Percentiles rank a stretch among this genome's conserved stretches.
Evolutionary conservation across 2,329 filamentous ascomycete species (phyloP).

Genomic region (Didymella sp.): DNA sequence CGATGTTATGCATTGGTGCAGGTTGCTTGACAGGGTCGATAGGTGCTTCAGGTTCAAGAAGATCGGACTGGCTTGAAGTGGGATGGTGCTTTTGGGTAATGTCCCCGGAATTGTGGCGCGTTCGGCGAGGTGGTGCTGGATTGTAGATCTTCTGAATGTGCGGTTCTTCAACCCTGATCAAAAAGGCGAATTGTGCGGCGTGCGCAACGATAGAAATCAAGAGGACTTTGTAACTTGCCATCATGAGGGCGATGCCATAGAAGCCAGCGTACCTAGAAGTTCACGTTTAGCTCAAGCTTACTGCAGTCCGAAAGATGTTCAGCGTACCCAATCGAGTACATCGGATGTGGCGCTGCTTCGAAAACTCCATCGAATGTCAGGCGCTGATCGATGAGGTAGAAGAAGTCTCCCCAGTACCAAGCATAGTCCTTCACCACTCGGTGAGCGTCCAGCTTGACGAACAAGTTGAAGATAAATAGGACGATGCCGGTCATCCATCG

Average conservation of each 20-base stretch:
- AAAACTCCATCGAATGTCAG: constrained; percentile 98
- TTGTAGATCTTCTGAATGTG: constrained; percentile 99
- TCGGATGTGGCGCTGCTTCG: constrained; percentile 83
- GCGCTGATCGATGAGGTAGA: constrained; percentile 97
- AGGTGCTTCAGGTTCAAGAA: constrained; percentile 46
- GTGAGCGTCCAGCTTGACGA: constrained; percentile 98
- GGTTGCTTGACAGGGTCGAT: constrained; percentile 61
- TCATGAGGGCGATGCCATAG: constrained; percentile 98
- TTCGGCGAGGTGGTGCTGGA: constrained; percentile 78
- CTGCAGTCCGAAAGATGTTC: neutral
- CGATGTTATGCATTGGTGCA: constrained; percentile 77
- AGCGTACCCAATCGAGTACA: constrained; percentile 23
- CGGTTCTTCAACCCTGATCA: constrained; percentile 90
- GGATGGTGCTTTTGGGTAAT: constrained; percentile 51
- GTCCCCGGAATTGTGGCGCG: constrained; percentile 54
- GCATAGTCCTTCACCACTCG: constrained; percentile 98
- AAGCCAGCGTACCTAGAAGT: constrained; percentile 84
- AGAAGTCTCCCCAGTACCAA: constrained; percentile 99
- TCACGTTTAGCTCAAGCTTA: constrained; percentile 13
- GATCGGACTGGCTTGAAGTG: constrained; percentile 46
- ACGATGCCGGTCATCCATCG: constrained; percentile 81
- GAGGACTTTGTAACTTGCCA: constrained; percentile 94
- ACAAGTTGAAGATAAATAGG: constrained; percentile 91
- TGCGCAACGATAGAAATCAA: constrained; percentile 97
- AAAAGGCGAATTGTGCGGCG: constrained; percentile 90